Evolutionary conservation across 495 filamentous ascomycete species (phyloP).

Genomic region (Hypoxylon cercidicola): DNA sequence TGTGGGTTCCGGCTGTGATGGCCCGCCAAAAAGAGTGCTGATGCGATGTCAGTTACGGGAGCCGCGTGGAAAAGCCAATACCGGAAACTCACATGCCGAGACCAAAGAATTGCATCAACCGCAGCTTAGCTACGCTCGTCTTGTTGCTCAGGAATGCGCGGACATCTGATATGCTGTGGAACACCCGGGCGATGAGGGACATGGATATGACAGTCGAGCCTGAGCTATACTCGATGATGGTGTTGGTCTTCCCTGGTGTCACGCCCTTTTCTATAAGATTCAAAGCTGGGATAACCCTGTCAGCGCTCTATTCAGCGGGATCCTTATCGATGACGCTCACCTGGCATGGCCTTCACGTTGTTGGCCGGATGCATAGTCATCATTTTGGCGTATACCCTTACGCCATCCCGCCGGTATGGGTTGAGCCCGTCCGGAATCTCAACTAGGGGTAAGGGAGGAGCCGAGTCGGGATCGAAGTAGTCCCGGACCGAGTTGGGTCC

Average conservation of each 20-base stretch:
- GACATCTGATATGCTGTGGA: slow-evolving; percentile 63
- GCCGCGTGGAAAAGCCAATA: neutral
- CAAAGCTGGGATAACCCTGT: slow-evolving; percentile 52
- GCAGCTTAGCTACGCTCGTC: slow-evolving; percentile 63
- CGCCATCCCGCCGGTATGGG: slow-evolving; percentile 65
- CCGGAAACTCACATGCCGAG: slow-evolving; percentile 56
- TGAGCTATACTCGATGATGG: slow-evolving; percentile 70
- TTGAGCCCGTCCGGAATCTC: slow-evolving; percentile 68
- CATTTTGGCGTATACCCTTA: slow-evolving; percentile 73
- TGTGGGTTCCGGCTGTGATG: slow-evolving; percentile 65
- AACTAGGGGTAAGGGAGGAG: slow-evolving; percentile 67
- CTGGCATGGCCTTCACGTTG: slow-evolving; percentile 72
- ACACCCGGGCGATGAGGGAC: slow-evolving; percentile 64
- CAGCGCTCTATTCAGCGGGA: neutral
- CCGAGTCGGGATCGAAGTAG: slow-evolving; percentile 67
- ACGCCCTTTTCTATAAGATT: slow-evolving; percentile 64
- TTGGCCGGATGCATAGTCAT: slow-evolving; percentile 70
- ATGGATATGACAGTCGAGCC: slow-evolving; percentile 71
- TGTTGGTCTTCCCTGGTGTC: slow-evolving; percentile 55
- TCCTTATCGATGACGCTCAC: slow-evolving; percentile 46
- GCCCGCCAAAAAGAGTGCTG: slow-evolving; percentile 65
- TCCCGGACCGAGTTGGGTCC: slow-evolving; percentile 63
- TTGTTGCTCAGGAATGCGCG: slow-evolving; percentile 70
- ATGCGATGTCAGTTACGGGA: slow-evolving; percentile 3
- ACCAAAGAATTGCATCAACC: slow-evolving; percentile 68